Base-by-base conservation (phyloP, 1,284 basidiomycete species). In the Papiliotrema nemorosa region DNA sequence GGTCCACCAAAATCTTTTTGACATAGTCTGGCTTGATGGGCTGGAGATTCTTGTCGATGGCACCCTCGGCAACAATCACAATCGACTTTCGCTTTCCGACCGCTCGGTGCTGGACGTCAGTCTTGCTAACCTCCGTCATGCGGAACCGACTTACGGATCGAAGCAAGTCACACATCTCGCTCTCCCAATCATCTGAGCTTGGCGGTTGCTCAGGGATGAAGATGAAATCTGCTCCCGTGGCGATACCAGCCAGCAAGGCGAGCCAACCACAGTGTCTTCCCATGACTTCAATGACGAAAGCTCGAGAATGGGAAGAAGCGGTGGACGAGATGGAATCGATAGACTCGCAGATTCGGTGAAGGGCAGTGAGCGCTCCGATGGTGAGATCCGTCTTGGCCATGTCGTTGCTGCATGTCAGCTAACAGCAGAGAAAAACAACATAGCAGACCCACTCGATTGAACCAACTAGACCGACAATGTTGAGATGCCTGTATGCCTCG, bases 211-310 rank as follows among this genome's bases (percentile, higher is more conserved):
- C 96, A 3, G 94, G 94, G 51, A 98, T 93, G 76, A 97, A 97
- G 59, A 97, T 83, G 70, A 93, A 97, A 70, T 99, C 94, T 41
- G 93, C 94, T 20, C 94, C 96, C 25, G 87, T 87, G 81, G 88
- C 89, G 41, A 97, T 86, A 58, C 89, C 92, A 6, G 93, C 93
- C 72, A 93, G 82, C 35, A 97, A 78, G 1, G 94, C 92, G 24
- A 98, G 80, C 96, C 93, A 98, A 31, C 96, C 96, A 70, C 96
- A 98, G 70, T 97, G 90, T 44, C 94, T 79, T 24, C 96, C 96
- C 96, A 98, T 99, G 55, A 98, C 94, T 72, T 98, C 96, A 29
- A 99, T 82, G 43, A 98, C 94, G 74, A 99, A 99, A 0, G 96
- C 96, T 58, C 96, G 84, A 14, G 91, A 96, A 74, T 99, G 94